Base-by-base conservation (phyloP, 2,329 filamentous ascomycete genomes). In the Cryphonectria carpinicola region DNA sequence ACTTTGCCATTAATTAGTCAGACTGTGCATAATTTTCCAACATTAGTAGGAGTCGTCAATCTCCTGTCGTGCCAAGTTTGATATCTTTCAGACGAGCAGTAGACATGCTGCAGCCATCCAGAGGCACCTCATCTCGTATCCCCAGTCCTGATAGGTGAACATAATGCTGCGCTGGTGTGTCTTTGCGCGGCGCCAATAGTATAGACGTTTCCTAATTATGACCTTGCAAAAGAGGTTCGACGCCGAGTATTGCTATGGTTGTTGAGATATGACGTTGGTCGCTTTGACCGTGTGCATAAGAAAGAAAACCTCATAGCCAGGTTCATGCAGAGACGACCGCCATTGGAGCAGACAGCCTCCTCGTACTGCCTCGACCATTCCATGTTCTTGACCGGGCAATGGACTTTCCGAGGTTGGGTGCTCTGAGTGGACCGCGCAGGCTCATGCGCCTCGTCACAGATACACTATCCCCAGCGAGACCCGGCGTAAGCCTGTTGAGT, bases 81-180 rank as follows among this genome's bases (percentile, higher is more conserved):
- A 32, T 65, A 65, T 67, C n/a, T 54, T 58, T 32, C 35, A 54
- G 61, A 41, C 54, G 39, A 41, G n/a, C 32, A 52, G 56, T 35
- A 61, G n/a, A 54, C 61, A 46, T 64, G 25, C 64, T 60, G 66
- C 58, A 70, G 17, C 54, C 67, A 70, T 65, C 60, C 70, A 67
- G 67, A 61, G 58, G 3, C 46, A 22, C 46, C 46, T 49, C 25
- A 52, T 65, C 60, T 35, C 67, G 39, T 37, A 63, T 66, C 28
- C 4, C 63, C 60, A 43, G 63, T 17, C 60, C 63, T 58, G 17
- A 37, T 14, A 61, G 61, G 54, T 14, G 56, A 28, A n/a, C 19
- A 65, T 54, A 41, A 46, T 60, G 8, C 14, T 69, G 61, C 58
- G 49, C 46, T 46, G 46, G 58, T 43, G n/a, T 52, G 49, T 52